Base-by-base conservation (phyloP, 1,284 basidiomycete genomes). In the Leccinum fallax region DNA sequence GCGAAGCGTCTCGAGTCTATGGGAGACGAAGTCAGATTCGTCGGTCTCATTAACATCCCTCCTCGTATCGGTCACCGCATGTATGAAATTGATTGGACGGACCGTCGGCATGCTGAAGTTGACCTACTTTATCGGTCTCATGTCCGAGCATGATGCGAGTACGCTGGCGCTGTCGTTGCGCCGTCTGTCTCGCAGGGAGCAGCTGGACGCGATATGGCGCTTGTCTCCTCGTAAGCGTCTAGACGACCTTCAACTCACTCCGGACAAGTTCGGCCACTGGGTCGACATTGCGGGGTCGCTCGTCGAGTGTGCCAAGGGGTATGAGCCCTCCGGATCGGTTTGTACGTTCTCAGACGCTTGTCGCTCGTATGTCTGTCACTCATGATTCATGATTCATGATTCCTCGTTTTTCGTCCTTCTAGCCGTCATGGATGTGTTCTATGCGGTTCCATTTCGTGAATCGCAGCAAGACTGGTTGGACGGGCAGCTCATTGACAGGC, bases 31-130 rank as follows among this genome's bases (percentile, higher is more conserved):
- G 76, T 80, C 19, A 71, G 72, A 2, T 80, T 77, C 64, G 64
- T 76, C 5, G 79, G 79, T 16, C 70, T 78, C 16, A 68, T 80
- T 64, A 78, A 80, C 56, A 68, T 80, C 7, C 78, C 77, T 0
- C 79, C 79, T 1, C 71, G 74, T 56, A 78, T 80, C 62, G 74
- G 77, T 19, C 73, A 74, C 21, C 73, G 78, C 30, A 78, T 80
- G 77, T 71, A 70, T 26, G 77, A 79, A 61, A 72, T 80, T 36
- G 66, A 69, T 19, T 80, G 78, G 76, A 68, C 75, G 10, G 72
- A 78, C 30, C 24, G 24, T 24, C 24, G 76, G 77, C 46, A 66
- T 80, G 60, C 66, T 80, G 55, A 80, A 80, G 19, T 16, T 69
- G 43, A 58, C 70, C n/a, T 71, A 72, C 51, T 71, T 69, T 60